These are phyloP conservation scores for Macrocybe gigantea DNA, from an alignment of 768 basidiomycete genomes.

Conservation along the genomic window DNA sequence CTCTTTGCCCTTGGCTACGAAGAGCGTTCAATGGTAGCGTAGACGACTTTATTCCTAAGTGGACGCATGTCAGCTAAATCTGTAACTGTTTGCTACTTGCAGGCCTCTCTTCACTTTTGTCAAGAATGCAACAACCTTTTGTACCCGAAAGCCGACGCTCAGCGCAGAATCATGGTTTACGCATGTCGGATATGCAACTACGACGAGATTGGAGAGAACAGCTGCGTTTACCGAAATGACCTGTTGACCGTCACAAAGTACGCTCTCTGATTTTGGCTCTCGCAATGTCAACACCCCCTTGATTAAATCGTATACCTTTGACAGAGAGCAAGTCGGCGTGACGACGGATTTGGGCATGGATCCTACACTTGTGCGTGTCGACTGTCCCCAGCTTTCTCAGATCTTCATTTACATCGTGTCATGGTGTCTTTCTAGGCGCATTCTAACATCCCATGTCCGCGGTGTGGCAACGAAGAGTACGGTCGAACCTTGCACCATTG, in stretches of 20 bases:
- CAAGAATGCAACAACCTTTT: slow-evolving; percentile 94
- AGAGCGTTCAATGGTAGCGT: too few species aligned
- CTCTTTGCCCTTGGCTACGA: too few species aligned
- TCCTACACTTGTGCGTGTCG: slow-evolving; percentile 54
- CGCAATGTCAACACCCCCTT: slow-evolving; percentile 12
- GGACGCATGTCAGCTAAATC: slow-evolving; percentile 9
- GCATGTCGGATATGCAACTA: slow-evolving; percentile 88
- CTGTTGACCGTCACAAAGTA: slow-evolving; percentile 91
- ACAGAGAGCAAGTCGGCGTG: slow-evolving; percentile 89
- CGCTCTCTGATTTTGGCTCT: slow-evolving; percentile 8
- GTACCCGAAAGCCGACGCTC: slow-evolving; percentile 87
- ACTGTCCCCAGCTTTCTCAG: neutral
- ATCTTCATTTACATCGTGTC: neutral
- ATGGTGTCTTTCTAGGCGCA: slow-evolving; percentile 52
- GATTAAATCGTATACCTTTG: slow-evolving; percentile 1
- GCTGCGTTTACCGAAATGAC: slow-evolving; percentile 92
- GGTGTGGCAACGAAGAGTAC: slow-evolving; percentile 79
- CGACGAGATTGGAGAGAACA: slow-evolving; percentile 80
- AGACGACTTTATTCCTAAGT: neutral
- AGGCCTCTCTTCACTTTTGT: slow-evolving; percentile 89
- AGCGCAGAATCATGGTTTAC: slow-evolving; percentile 82
- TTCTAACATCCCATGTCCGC: slow-evolving; percentile 77
- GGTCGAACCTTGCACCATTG: slow-evolving; percentile 18
- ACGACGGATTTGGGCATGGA: slow-evolving; percentile 85
- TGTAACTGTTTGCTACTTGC: slow-evolving; percentile 29